Percentiles rank a stretch among this genome's conserved stretches.
Evolutionary conservation across 768 basidiomycete genomes (phyloP).

Genomic region (Cystobasidium ongulense): DNA sequence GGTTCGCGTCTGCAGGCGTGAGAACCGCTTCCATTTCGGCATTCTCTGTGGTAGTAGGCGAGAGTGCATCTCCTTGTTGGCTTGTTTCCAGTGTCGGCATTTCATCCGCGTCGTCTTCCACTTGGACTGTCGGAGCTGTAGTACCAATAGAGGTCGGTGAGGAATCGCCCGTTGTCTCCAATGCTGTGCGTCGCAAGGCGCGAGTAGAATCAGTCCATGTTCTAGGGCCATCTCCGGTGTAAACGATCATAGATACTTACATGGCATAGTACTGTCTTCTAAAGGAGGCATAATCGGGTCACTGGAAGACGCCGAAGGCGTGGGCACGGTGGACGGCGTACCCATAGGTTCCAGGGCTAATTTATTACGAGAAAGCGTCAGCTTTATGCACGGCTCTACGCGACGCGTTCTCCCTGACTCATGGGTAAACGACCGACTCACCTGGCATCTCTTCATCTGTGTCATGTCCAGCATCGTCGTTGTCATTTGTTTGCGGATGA

Average conservation of each 20-base stretch:
- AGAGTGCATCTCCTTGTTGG: too few species aligned
- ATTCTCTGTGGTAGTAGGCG: not conserved
- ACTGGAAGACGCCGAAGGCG: not conserved
- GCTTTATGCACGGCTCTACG: too few species aligned
- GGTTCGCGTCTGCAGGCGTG: not conserved
- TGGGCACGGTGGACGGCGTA: not conserved
- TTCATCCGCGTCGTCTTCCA: not conserved
- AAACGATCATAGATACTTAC: not conserved
- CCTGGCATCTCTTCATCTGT: slow-evolving; percentile 20
- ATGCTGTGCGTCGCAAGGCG: too few species aligned
- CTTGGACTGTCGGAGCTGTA: not conserved
- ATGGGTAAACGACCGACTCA: too few species aligned
- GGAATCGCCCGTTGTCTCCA: not conserved
- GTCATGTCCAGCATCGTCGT: not conserved
- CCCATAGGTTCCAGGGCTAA: not conserved
- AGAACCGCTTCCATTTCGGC: not conserved
- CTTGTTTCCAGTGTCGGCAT: not conserved
- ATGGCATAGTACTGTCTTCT: not conserved
- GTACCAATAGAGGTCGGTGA: not conserved
- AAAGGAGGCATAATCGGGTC: too few species aligned
- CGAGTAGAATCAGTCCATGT: too few species aligned
- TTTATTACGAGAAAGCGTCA: not conserved
- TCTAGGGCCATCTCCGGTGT: too few species aligned
- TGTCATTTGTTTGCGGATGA: not conserved
- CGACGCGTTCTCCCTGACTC: too few species aligned